Evolutionary conservation across 2,329 filamentous ascomycete genomes (phyloP).

Genomic region (Coleophoma eucalyptorum): DNA sequence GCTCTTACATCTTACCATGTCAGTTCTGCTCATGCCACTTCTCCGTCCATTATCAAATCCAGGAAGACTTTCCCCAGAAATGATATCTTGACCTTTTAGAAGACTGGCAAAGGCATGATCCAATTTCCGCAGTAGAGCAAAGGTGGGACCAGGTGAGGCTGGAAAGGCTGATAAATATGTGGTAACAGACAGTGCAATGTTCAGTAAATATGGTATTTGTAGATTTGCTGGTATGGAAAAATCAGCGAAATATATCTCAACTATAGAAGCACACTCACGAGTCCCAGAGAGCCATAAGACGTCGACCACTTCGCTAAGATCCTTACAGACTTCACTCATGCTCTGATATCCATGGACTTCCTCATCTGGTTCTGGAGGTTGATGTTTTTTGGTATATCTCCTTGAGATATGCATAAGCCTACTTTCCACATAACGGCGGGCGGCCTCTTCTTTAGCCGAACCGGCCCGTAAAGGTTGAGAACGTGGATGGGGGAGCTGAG

Average conservation of each 20-base stretch:
- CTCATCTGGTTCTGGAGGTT: constrained; percentile 37
- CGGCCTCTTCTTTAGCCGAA: constrained; percentile 56
- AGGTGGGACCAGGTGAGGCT: constrained; percentile 62
- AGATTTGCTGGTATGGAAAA: constrained; percentile 55
- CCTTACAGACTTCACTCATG: constrained; percentile 67
- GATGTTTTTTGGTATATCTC: constrained; percentile 58
- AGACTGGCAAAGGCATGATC: constrained; percentile 81
- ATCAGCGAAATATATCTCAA: background rate
- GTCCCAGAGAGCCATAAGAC: constrained; percentile 85
- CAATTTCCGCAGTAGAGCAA: constrained; percentile 70
- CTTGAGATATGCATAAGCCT: constrained; percentile 50
- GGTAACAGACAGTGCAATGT: constrained; percentile 68
- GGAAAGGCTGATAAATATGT: constrained; percentile 72
- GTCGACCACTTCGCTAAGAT: constrained; percentile 72
- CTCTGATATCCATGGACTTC: constrained; percentile 44
- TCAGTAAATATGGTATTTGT: constrained; percentile 81
- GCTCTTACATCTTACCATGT: constrained; percentile 84
- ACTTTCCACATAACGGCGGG: constrained; percentile 53
- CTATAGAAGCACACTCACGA: constrained; percentile 50
- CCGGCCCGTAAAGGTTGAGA: constrained; percentile 48
- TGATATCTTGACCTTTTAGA: constrained; percentile 61
- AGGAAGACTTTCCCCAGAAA: constrained; percentile 61
- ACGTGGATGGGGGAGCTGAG: constrained; percentile 52
- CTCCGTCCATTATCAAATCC: constrained; percentile 62
- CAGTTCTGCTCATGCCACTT: constrained; percentile 66